These are phyloP conservation scores for Prunus dulcis DNA, from an alignment of 306 rosid species.

Conservation along the genomic window DNA sequence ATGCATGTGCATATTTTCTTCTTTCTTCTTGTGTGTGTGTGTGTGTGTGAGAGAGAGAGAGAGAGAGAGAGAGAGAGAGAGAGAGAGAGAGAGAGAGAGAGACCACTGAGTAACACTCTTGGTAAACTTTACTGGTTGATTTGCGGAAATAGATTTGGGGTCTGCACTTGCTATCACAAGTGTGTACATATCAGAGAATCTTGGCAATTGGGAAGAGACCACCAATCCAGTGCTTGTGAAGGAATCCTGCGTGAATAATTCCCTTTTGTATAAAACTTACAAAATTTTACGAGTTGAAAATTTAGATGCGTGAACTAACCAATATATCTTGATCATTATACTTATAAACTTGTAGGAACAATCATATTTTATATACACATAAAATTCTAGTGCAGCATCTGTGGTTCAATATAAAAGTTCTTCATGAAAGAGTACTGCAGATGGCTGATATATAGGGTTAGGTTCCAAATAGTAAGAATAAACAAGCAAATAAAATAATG, in stretches of 20 bases:
- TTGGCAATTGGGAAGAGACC: constrained; percentile 53
- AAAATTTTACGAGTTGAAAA: neutral
- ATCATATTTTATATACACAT: neutral
- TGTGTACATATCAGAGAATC: constrained; percentile 58
- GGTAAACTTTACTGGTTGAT: constrained; percentile 38
- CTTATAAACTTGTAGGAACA: neutral
- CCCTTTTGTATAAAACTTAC: neutral
- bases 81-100: constrained; percentile 36
- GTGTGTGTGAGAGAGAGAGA: too few species aligned
- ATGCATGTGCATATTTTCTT: neutral
- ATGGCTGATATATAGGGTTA: neutral
- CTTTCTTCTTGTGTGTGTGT: neutral
- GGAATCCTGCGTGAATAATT: constrained; percentile 36
- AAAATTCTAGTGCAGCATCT: neutral
- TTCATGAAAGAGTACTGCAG: neutral
- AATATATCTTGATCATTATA: neutral
- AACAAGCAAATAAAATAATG: neutral
- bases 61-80: neutral
- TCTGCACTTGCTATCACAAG: constrained; percentile 50
- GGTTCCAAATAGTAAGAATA: neutral
- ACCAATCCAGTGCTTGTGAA: constrained; percentile 55
- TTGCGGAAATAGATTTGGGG: constrained; percentile 57
- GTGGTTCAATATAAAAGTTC: neutral
- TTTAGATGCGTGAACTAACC: neutral
- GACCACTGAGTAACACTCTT: constrained; percentile 57